phyloP scores from a whole-genome alignment of 139 green algal genomes.

The Coelastrella sp. region DNA sequence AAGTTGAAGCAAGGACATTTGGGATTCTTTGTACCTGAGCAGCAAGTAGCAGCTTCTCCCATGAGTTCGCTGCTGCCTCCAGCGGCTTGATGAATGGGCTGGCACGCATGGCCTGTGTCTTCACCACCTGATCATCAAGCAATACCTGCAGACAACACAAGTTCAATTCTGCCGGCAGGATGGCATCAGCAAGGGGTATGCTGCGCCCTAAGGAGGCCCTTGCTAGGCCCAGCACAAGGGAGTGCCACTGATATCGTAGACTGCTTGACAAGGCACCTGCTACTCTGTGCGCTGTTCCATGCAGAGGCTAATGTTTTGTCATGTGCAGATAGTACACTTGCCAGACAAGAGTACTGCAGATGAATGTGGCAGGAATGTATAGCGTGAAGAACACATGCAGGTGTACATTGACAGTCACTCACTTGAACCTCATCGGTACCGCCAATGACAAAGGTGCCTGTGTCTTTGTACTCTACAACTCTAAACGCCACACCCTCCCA shows the following conservation, averaged over 20 bases:
- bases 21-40: constrained; percentile 46
- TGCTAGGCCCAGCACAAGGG: not conserved
- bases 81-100: constrained; percentile 88
- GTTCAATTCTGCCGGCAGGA: not conserved
- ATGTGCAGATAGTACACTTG: not conserved
- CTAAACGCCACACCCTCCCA: constrained; percentile 83
- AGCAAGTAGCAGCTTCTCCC: constrained; percentile 75
- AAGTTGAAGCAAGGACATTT: not conserved
- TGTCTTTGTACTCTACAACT: constrained; percentile 84
- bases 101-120: constrained; percentile 80
- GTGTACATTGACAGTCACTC: not conserved
- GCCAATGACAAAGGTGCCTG: constrained; percentile 84
- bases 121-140: constrained; percentile 85
- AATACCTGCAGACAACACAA: constrained; percentile 58
- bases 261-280: too few relatives aligned
- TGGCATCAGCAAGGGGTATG: not conserved
- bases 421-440: constrained; percentile 86
- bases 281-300: too few relatives aligned
- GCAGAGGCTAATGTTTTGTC: too few relatives aligned
- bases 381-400: too few relatives aligned
- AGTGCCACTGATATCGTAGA: not conserved
- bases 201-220: not conserved
- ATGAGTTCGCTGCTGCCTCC: constrained; percentile 67
- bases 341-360: too few relatives aligned
- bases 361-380: too few relatives aligned